Evolutionary conservation across 1,139 yeast genomes (phyloP).

Genomic region (Magnusiomyces sp.): DNA sequence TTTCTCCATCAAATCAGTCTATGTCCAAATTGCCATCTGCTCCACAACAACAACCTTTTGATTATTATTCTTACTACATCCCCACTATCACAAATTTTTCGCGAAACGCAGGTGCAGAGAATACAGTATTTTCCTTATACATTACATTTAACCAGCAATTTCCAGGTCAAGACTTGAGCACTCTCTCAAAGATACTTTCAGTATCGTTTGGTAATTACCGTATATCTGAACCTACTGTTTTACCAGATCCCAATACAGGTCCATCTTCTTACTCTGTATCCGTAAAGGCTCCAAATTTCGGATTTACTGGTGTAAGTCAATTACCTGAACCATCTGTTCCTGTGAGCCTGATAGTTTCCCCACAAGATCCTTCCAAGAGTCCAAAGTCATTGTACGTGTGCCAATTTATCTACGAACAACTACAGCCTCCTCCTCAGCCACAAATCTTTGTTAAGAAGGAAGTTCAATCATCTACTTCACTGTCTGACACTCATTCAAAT

Average conservation of each 20-base stretch:
- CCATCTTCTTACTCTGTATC: conserved; percentile 7
- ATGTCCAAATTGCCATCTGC: conserved; percentile 2
- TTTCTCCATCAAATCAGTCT: no score
- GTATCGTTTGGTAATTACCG: conserved; percentile 18
- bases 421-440: background rate
- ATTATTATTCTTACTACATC: background rate
- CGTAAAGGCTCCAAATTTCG: background rate
- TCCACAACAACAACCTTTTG: no score
- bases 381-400: background rate
- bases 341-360: conserved; percentile 1
- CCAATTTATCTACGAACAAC: background rate
- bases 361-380: background rate
- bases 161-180: conserved; percentile 7
- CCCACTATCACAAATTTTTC: conserved; percentile 14
- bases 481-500: conserved; percentile 98
- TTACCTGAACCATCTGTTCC: background rate
- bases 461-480: conserved; percentile 76
- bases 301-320: background rate
- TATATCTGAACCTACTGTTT: conserved; percentile 8
- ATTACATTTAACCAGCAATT: conserved; percentile 9
- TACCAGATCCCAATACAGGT: conserved; percentile 4
- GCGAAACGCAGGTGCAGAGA: conserved; percentile 12
- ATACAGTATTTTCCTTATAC: conserved; percentile 14
- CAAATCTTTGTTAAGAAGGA: conserved; percentile 2
- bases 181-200: conserved; percentile 12